Evolutionary conservation across 2,329 filamentous ascomycete species (phyloP).

Genomic region (Exophiala oligosperma): DNA sequence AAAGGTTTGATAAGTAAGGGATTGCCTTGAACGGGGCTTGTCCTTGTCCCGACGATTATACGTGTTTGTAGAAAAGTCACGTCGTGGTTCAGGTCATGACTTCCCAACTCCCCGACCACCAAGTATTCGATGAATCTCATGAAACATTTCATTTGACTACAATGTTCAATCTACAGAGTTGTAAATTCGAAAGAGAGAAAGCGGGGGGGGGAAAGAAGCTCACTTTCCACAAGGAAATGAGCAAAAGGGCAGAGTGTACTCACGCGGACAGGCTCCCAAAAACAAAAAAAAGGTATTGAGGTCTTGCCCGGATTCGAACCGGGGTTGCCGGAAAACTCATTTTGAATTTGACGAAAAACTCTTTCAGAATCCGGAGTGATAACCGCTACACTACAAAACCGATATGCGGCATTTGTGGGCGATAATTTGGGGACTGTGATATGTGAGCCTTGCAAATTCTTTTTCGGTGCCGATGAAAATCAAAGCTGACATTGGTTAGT

Average conservation of each 20-base stretch:
- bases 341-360: background rate
- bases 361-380: constrained; percentile 32
- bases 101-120: too few species aligned
- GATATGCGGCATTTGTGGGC: background rate
- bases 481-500: too few species aligned
- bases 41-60: too few species aligned
- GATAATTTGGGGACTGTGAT: background rate
- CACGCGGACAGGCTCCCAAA: background rate
- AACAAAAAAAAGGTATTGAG: background rate
- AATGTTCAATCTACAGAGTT: too few species aligned
- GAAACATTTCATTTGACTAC: too few species aligned
- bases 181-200: too few species aligned
- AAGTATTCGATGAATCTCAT: too few species aligned
- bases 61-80: too few species aligned
- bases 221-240: background rate
- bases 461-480: too few species aligned
- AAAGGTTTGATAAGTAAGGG: constrained; percentile 4
- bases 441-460: background rate
- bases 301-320: constrained; percentile 26
- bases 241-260: background rate
- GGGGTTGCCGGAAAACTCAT: constrained; percentile 24
- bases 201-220: too few species aligned
- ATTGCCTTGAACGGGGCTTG: too few species aligned
- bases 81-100: too few species aligned
- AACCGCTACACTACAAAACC: constrained; percentile 32